Base-by-base conservation (phyloP, 2,329 filamentous ascomycete species). In the Cytospora leucostoma region DNA sequence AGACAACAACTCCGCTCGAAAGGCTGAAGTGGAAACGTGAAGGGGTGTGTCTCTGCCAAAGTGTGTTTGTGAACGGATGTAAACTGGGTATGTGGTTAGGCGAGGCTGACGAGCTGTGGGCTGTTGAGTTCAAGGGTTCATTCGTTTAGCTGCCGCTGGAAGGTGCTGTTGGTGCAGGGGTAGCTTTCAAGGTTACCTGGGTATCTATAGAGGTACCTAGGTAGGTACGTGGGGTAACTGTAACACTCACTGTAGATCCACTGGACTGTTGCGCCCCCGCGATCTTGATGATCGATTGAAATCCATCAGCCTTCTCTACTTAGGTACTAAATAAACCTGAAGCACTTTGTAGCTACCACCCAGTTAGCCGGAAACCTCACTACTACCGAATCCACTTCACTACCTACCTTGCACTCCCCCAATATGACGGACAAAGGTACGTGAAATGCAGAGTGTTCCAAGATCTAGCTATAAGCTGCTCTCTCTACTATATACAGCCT, bases 391-490 rank as follows among this genome's bases (percentile, higher is more conserved):
- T 4, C 35, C 12, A 10, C 12, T 37, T 3, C 8, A 35, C 21
- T 19, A 38, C 13, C 27, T 47, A 15, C 37, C 40, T n/a, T 52
- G 34, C 21, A 64, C 34, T 13, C 19, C 47, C 15, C 51, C 51
- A 72, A 62, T 52, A 80, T 81, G 78, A 72, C 78, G 55, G 78
- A 80, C 67, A 79, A 77, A 68, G 75, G 76, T 74, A 68, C 49
- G 69, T 63, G 13, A 3, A 8, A 1, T 54, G 10, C 34, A 34
- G 44, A 44, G 5, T 2, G 15, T 7, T 10, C 5, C 21, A 33
- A 13, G 51, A 17, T 17, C 37, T 34, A 4, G 44, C 44, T 21
- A 47, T 11, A 47, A 4, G 7, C 12, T 6, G 32, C 13, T 37
- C 4, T 27, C n/a, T 19, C 3, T 15, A 13, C 8, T 27, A 33